Evolutionary conservation across 306 rosid genomes (phyloP).

Genomic region (Alnus rubra): DNA sequence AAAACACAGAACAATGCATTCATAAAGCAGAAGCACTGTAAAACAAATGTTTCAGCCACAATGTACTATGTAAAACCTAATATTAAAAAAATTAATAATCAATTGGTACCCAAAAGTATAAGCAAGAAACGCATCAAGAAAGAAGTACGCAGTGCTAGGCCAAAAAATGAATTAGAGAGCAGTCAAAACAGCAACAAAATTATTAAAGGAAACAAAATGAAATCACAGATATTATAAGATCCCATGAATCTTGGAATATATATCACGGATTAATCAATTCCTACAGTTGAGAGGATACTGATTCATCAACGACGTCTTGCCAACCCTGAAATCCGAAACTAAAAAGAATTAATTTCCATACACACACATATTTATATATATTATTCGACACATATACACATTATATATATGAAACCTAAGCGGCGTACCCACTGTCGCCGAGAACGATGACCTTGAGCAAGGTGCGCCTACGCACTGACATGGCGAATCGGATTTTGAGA

Average conservation of each 20-base stretch:
- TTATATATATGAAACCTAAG: slow-evolving; percentile 30
- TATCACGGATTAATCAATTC: slow-evolving; percentile 14
- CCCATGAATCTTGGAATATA: neutral
- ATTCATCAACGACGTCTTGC: slow-evolving; percentile 95
- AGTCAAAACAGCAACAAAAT: neutral
- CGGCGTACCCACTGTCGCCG: slow-evolving; percentile 88
- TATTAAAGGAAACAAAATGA: neutral
- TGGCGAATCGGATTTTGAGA: slow-evolving; percentile 31
- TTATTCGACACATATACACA: neutral
- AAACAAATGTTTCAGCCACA: neutral
- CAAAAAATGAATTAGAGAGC: neutral
- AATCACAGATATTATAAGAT: neutral
- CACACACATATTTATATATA: neutral
- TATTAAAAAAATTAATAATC: neutral
- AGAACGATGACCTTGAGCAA: slow-evolving; percentile 99
- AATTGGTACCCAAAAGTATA: neutral
- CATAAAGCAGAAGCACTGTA: slow-evolving; percentile 14
- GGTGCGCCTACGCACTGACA: slow-evolving; percentile 88
- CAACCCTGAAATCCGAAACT: slow-evolving; percentile 64
- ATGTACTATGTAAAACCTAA: neutral
- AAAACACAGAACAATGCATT: slow-evolving; percentile 2
- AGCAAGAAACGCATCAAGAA: neutral
- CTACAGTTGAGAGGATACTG: slow-evolving; percentile 67
- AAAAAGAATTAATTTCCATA: neutral
- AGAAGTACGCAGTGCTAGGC: neutral